A percentile compares a stretch with the other conserved stretches of the same genome.
Conservation (phyloP, 805 yeast species). For the Nakazawaea peltata region DNA sequence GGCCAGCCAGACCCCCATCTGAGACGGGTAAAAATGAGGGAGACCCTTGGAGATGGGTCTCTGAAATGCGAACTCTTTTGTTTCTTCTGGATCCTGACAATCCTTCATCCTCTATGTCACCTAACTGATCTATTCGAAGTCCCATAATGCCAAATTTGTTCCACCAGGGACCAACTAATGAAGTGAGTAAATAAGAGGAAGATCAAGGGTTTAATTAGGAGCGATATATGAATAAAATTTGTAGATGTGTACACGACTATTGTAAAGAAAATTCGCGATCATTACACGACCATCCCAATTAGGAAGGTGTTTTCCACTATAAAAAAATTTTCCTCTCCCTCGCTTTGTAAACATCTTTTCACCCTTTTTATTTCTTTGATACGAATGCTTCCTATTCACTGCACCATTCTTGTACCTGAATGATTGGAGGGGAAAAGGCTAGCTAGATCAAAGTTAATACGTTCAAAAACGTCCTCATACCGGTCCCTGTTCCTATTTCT, state of each 20-base stretch:
- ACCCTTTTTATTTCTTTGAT: slow-evolving; percentile 21
- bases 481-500: slow-evolving; percentile 14
- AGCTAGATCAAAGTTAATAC: slow-evolving; percentile 24
- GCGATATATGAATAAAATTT: no score
- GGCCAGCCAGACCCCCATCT: no score
- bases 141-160: slow-evolving; percentile 11
- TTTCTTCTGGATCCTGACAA: no score
- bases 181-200: no score
- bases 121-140: neutral
- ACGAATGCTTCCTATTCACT: slow-evolving; percentile 39
- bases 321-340: slow-evolving; percentile 3
- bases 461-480: slow-evolving; percentile 33
- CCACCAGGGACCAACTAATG: no score
- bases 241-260: no score
- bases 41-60: slow-evolving; percentile 6
- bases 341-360: neutral
- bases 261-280: no score
- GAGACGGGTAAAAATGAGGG: slow-evolving; percentile 9
- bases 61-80: slow-evolving; percentile 5
- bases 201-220: no score
- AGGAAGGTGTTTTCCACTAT: slow-evolving; percentile 1
- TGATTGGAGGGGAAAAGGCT: slow-evolving; percentile 39
- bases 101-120: no score
- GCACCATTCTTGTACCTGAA: slow-evolving; percentile 27
- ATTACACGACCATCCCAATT: no score